Conservation (phyloP, 176 grass and related monocot genomes). For the Aegilops umbellulata region DNA sequence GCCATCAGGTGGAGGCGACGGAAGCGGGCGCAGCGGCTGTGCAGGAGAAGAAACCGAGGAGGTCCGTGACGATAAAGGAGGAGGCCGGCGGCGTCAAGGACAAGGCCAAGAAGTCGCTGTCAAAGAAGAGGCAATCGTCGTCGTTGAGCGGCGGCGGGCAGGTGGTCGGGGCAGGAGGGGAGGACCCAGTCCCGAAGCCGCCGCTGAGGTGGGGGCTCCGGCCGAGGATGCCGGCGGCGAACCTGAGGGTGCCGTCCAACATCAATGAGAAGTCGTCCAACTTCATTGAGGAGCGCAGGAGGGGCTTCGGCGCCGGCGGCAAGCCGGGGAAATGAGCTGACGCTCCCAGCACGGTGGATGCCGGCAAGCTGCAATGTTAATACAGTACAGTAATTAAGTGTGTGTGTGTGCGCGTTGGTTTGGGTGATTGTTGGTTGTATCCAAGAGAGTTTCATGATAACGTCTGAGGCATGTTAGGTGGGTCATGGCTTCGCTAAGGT, state of each 20-base stretch:
- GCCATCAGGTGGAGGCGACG: neutral
- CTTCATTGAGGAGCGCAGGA: conserved; percentile 43
- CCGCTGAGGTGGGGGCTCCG: conserved; percentile 27
- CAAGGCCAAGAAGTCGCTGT: conserved; percentile 36
- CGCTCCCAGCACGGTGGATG: neutral
- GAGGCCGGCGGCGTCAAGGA: neutral
- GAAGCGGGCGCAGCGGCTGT: neutral
- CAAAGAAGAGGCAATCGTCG: conserved; percentile 41
- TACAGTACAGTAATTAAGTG: neutral
- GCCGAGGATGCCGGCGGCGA: conserved; percentile 32
- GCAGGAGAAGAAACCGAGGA: conserved; percentile 33
- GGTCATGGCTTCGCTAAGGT: no score
- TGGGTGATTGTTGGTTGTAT: no score
- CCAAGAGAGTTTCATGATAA: no score
- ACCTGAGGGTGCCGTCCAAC: conserved; percentile 39
- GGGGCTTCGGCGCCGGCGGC: conserved; percentile 15
- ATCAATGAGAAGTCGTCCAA: conserved; percentile 43
- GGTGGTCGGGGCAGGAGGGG: neutral
- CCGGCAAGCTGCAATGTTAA: no score
- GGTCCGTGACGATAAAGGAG: conserved; percentile 42
- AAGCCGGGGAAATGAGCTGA: conserved; percentile 32
- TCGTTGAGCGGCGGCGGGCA: neutral
- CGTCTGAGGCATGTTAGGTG: no score
- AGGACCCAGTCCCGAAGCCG: neutral
- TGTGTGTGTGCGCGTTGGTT: neutral